A percentile compares a stretch with the other conserved stretches of the same genome.
Conservation (phyloP, 148 eudicot genomes). For the Vaccinium vitisidaea region DNA sequence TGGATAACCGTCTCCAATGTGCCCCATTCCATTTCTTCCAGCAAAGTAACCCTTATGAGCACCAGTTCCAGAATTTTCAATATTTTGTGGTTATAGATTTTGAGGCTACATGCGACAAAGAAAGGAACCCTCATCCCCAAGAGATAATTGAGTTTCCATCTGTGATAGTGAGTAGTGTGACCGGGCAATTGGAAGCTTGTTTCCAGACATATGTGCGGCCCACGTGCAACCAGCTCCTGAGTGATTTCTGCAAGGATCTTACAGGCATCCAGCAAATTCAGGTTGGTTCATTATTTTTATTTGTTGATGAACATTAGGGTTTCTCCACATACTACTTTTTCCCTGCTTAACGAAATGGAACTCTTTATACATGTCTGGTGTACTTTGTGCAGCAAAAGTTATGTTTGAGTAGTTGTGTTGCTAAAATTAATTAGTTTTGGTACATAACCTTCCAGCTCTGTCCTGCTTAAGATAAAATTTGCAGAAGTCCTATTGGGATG, state of each 20-base stretch:
- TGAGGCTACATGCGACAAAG: conserved; percentile 97
- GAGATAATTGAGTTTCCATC: conserved; percentile 98
- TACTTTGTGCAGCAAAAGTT: not conserved
- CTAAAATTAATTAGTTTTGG: not conserved
- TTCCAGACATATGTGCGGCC: conserved; percentile 94
- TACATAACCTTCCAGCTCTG: not conserved
- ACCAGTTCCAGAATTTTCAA: conserved; percentile 65
- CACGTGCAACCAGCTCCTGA: conserved; percentile 66
- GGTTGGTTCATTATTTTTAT: conserved; percentile 36
- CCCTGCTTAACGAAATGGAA: not conserved
- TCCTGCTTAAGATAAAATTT: not conserved
- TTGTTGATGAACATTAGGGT: not conserved
- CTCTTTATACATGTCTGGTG: not conserved
- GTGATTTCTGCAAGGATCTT: conserved; percentile 89
- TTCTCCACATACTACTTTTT: not conserved
- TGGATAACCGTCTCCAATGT: conserved; percentile 48
- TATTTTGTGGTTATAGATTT: conserved; percentile 96
- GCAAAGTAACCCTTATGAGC: conserved; percentile 50
- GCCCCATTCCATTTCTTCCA: conserved; percentile 48
- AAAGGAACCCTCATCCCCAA: conserved; percentile 73
- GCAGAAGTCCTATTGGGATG: not conserved
- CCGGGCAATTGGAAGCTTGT: conserved; percentile 76
- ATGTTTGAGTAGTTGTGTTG: not conserved
- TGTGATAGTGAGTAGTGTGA: conserved; percentile 75
- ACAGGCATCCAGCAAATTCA: conserved; percentile 96